Evolutionary conservation across 371 early-diverging fungal species (phyloP), one percentile per base, ranked within the genome.

Genomic region (Mucor lusitanicus): DNA sequence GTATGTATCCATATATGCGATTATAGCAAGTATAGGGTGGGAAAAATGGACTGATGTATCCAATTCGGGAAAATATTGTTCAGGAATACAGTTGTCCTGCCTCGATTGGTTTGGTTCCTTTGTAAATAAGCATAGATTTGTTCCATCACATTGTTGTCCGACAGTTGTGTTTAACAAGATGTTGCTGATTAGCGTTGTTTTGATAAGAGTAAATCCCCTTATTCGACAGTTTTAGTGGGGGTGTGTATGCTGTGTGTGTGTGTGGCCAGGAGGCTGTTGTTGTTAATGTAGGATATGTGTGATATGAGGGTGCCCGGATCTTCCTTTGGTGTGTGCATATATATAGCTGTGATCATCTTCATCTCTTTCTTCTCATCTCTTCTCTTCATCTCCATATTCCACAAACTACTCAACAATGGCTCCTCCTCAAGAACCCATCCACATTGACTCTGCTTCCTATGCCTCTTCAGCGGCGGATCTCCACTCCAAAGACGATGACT

Each of bases 341-440:
- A 63, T 46, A 63, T 53, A 63, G 56, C 17, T 57, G n/a, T 28
- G 33, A 13, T 32, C 21, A 33, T 48, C 57, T n/a, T 44, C 23
- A 15, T 54, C 27, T 44, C 35, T 48, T 42, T 46, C 40, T 42
- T 46, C 40, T 37, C 40, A 5, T 53, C 32, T 63, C 59, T 44
- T 46, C 61, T 46, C 37, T 37, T 55, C 57, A 65, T 67, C 50
- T 61, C 19, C 63, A 28, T 42, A 39, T 30, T n/a, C n/a, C n/a
- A n/a, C n/a, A 30, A 12, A 42, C 13, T 48, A 40, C 19, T 35
- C 30, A 25, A 66, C 17, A 21, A 73, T 69, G 72, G 25, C 72
- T 61, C 72, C 72, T 68, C 72, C 72, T 57, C 68, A 72, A 64
- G 68, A 64, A 71, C 67, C 68, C 61, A 19, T 64, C 46, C 27